A percentile compares a stretch with the other conserved stretches of the same genome.
phyloP scores from a whole-genome alignment of 2,329 filamentous ascomycete species.

The Colletotrichum endophyticum region DNA sequence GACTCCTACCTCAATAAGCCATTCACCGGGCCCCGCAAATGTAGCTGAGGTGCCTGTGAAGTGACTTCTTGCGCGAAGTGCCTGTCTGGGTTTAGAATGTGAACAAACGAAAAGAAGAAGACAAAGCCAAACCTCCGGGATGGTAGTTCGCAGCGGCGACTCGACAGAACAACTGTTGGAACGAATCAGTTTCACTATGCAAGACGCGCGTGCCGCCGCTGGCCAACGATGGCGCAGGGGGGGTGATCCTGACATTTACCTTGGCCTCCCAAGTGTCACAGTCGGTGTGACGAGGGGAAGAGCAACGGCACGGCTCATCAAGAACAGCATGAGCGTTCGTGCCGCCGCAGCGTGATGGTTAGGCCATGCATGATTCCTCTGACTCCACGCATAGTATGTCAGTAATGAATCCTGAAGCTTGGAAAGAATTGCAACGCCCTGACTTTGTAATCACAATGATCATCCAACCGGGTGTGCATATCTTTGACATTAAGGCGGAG shows the following conservation, averaged over 20 bases:
- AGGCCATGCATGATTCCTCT: neutral
- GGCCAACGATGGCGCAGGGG: neutral
- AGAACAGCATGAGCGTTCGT: neutral
- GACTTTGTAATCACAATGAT: neutral
- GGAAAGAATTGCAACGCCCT: neutral
- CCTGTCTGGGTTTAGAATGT: neutral
- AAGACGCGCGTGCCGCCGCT: neutral
- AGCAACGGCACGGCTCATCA: neutral
- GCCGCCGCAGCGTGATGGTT: too few species aligned
- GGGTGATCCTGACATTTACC: neutral
- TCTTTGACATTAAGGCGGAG: neutral
- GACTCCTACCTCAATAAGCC: neutral
- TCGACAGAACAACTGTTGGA: neutral
- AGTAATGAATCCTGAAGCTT: fast-evolving
- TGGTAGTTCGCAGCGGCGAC: neutral
- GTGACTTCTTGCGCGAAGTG: neutral
- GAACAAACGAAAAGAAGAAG: neutral
- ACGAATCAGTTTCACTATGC: neutral
- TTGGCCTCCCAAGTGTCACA: neutral
- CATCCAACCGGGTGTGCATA: neutral
- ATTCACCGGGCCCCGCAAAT: neutral
- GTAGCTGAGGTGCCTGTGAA: neutral
- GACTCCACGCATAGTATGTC: neutral
- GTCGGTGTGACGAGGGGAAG: neutral
- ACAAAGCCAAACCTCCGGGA: neutral